Base-by-base conservation (phyloP, 257 asterid genomes). In the Verbena officinalis region DNA sequence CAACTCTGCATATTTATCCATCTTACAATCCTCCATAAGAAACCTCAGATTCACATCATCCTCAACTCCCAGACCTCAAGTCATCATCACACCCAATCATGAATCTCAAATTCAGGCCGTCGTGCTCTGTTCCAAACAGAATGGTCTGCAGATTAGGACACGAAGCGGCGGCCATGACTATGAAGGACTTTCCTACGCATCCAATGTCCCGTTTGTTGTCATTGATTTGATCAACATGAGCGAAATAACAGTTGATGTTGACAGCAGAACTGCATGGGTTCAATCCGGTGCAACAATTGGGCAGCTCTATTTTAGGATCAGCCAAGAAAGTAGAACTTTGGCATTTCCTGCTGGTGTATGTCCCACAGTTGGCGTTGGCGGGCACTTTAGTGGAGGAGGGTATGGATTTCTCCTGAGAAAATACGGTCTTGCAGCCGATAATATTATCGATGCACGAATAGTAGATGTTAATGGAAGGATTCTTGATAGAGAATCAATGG, bases 381-480 rank as follows among this genome's bases (percentile, higher is more conserved):
- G 80, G 3, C 66, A 67, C 43, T 52, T 33, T 33, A 67, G 74
- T 3, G 70, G 74, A 11, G 78, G 78, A 13, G 74, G 70, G 10
- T 73, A 52, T 15, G 78, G 70, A 15, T 42, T 10, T 11, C 46
- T 79, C 51, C 1, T 75, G 4, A 65, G 82, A 19, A 79, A 65
- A 22, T 65, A 75, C 4, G 79, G 81, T 3, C 30, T 79, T 5
- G 63, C 81, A 4, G 81, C 73, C 0, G 84, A 79, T 24, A 51
- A 79, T 23, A 20, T 79, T 2, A 60, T 79, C 1, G 79, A 79
- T 45, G 84, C 81, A 1, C 56, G 52, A 1, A 8, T 73, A 17
- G 44, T 73, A 7, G 75, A 78, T 7, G 83, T 45, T 10, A 39
- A 63, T 1, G 83, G 83, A 1, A 74, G 57, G 5, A 72, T 71